Conservation (phyloP, 768 basidiomycete species). For the Amanita exitialis region DNA sequence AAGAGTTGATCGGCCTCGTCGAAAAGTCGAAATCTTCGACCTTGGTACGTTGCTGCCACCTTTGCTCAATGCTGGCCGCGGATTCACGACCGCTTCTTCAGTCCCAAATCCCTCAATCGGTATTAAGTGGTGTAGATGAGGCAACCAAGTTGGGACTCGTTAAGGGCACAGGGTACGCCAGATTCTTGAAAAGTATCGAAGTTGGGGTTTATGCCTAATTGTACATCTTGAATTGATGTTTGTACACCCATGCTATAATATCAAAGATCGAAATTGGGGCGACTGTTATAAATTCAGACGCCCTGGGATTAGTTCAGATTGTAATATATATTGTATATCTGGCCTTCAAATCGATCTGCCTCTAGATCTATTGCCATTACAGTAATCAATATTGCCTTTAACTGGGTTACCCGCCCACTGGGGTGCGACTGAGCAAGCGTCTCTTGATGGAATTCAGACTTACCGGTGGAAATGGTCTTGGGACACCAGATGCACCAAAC, state of each 20-base stretch:
- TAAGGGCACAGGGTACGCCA: constrained; percentile 50
- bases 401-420: constrained; percentile 47
- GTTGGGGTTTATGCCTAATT: constrained; percentile 3
- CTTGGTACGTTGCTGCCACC: constrained; percentile 39
- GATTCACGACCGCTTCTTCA: neutral
- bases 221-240: neutral
- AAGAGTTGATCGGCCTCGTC: constrained; percentile 45
- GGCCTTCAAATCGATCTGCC: no score
- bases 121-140: constrained; percentile 35
- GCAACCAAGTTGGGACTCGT: constrained; percentile 54
- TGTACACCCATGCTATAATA: no score
- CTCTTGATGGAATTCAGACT: constrained; percentile 14
- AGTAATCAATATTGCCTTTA: constrained; percentile 46
- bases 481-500: constrained; percentile 44
- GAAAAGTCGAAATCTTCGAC: constrained; percentile 51
- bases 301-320: no score
- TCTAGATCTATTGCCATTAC: constrained; percentile 39
- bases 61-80: neutral
- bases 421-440: constrained; percentile 8
- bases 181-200: constrained; percentile 52
- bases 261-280: no score
- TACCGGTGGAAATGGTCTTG: constrained; percentile 35
- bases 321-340: no score
- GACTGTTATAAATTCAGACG: no score
- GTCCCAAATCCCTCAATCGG: constrained; percentile 18